Conservation (phyloP, 1,139 yeast species). For the Diutina sp. region DNA sequence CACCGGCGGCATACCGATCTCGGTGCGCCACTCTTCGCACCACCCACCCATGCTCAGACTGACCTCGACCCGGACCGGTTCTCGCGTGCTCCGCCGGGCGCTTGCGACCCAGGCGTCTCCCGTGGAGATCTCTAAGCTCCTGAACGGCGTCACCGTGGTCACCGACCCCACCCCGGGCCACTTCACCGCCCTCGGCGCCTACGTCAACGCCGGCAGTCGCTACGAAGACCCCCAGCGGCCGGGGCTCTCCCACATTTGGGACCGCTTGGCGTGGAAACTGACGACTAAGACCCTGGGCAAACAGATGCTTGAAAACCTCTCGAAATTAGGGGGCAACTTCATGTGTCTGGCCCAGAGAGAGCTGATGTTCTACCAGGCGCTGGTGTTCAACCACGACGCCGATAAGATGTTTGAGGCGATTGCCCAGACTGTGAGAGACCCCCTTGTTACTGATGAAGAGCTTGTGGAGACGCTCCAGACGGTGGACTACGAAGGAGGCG, state of each 20-base stretch:
- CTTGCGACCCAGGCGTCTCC: neutral
- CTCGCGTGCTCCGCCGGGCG: neutral
- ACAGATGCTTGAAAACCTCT: conserved; percentile 66
- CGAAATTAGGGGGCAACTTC: conserved; percentile 83
- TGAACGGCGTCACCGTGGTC: conserved; percentile 74
- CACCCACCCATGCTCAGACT: neutral
- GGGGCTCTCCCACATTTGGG: conserved; percentile 78
- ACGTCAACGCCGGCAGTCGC: conserved; percentile 83
- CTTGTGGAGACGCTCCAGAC: conserved; percentile 61
- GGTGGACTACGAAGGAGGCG: conserved; percentile 72
- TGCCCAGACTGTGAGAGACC: conserved; percentile 69
- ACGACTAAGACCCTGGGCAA: conserved; percentile 50
- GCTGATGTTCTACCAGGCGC: conserved; percentile 84
- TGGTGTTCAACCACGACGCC: conserved; percentile 82
- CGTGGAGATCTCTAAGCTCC: conserved; percentile 13
- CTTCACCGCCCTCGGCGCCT: conserved; percentile 83
- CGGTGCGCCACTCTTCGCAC: neutral
- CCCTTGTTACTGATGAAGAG: conserved; percentile 57
- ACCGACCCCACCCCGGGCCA: conserved; percentile 85
- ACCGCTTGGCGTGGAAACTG: conserved; percentile 78
- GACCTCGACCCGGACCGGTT: neutral
- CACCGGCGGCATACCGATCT: no score
- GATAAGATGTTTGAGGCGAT: conserved; percentile 69
- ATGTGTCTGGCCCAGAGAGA: conserved; percentile 92
- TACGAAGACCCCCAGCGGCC: conserved; percentile 40